phyloP scores from a whole-genome alignment of 768 basidiomycete species.

The Gyrodon lividus region DNA sequence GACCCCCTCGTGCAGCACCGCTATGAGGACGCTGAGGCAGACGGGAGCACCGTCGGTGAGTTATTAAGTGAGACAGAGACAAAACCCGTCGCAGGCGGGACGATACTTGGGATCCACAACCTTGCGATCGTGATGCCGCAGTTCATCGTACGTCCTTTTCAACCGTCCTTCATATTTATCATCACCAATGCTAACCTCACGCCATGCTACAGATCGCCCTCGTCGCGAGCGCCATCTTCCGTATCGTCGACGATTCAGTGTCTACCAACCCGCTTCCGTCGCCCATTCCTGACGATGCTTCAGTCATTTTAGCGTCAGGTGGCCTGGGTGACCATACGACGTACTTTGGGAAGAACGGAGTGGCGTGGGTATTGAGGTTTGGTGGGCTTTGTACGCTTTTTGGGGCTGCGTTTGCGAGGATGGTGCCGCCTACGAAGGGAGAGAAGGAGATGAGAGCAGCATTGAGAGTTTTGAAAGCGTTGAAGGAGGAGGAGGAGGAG shows the following conservation, averaged over 20 bases:
- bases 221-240: constrained; percentile 85
- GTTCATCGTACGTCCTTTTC: constrained; percentile 66
- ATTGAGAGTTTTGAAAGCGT: constrained; percentile 74
- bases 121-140: constrained; percentile 94
- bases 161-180: too few relatives aligned
- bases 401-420: constrained; percentile 76
- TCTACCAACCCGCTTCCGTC: constrained; percentile 12
- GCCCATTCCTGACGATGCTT: constrained; percentile 35
- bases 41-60: constrained; percentile 36
- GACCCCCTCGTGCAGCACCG: constrained; percentile 62
- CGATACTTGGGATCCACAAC: constrained; percentile 93
- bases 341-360: constrained; percentile 83
- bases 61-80: constrained; percentile 22
- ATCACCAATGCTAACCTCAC: background rate
- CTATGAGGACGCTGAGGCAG: constrained; percentile 41
- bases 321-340: constrained; percentile 46
- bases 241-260: constrained; percentile 59
- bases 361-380: constrained; percentile 92
- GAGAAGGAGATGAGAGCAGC: constrained; percentile 88
- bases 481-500: constrained; percentile 57
- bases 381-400: constrained; percentile 83
- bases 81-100: constrained; percentile 76
- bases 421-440: constrained; percentile 85
- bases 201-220: constrained; percentile 66
- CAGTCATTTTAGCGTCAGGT: constrained; percentile 1